Evolutionary conservation across 176 grass and related monocot species (phyloP).

Genomic region (Alloteropsis semialata): DNA sequence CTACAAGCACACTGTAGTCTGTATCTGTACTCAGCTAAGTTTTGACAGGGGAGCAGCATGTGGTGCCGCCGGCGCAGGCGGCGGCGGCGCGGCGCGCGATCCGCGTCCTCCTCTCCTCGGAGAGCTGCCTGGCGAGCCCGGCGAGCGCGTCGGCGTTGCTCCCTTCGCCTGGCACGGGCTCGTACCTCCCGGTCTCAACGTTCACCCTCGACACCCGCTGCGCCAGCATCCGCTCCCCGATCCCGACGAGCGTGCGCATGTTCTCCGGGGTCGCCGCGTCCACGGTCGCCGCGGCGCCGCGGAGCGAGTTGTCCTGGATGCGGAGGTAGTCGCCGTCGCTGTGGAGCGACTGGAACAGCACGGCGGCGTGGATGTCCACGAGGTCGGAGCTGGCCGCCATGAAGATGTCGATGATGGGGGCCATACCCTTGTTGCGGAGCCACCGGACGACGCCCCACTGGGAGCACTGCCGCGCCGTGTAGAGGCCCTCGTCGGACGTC

Average conservation of each 20-base stretch:
- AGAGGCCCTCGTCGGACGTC: constrained; percentile 29
- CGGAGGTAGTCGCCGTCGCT: constrained; percentile 56
- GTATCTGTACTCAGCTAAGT: neutral
- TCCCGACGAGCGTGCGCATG: constrained; percentile 40
- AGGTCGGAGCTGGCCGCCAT: constrained; percentile 57
- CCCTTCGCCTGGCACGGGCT: constrained; percentile 11
- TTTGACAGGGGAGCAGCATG: neutral
- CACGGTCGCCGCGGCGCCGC: constrained; percentile 29
- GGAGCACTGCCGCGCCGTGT: constrained; percentile 35
- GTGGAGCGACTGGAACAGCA: constrained; percentile 54
- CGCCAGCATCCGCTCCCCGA: constrained; percentile 44
- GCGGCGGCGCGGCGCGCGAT: neutral
- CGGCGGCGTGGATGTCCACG: constrained; percentile 60
- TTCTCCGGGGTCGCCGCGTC: constrained; percentile 52
- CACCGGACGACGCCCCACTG: constrained; percentile 63
- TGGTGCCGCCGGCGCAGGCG: neutral
- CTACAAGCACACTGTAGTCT: no score
- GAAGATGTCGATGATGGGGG: constrained; percentile 65
- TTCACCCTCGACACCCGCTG: constrained; percentile 53
- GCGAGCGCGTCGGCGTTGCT: constrained; percentile 56
- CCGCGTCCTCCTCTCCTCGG: constrained; percentile 39
- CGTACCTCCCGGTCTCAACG: constrained; percentile 43
- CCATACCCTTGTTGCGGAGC: constrained; percentile 56
- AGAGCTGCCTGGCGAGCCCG: constrained; percentile 46
- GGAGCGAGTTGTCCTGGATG: constrained; percentile 60